Evolutionary conservation across 805 yeast species (phyloP), one percentile per base, ranked within the genome.

Genomic region (Sugiyamaella floridensis): DNA sequence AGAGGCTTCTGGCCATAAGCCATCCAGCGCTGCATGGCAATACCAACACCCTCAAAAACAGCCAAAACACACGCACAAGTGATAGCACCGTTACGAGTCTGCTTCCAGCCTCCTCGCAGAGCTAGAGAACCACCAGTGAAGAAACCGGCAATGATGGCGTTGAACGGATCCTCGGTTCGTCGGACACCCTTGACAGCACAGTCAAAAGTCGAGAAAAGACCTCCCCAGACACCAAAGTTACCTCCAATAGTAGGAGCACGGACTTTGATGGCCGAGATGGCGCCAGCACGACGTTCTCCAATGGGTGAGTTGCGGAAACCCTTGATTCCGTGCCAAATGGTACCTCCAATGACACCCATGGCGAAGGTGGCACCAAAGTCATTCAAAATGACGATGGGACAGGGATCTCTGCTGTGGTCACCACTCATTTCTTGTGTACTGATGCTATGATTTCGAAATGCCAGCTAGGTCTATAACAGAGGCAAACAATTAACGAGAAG

Each of bases 191-290:
- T 93, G 46, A 93, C 95, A 14, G 90, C 80, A 77, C 99, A 93
- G 72, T 93, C 99, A 67, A 83, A 93, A 12, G 95, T 85, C 34
- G 97, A 89, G 68, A 93, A 93, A 63, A 93, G 76, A 56, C 99
- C 99, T 77, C 99, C 99, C 99, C 99, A 93, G 41, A 88, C 96
- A 75, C 99, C 99, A 66, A 93, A 92, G 72, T 93, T 93, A 67
- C 99, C 99, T 60, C 99, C 99, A 51, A 92, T 89, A 48, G 92
- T 97, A 41, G 99, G 99, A 1, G 97, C 98, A 71, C 99, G 81
- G 49, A 97, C 88, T 68, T 89, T 89, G 62, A 93, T 85, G 41
- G 98, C 97, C 43, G 87, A 76, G 51, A 92, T 67, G 18, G 96
- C 87, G 52, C 99, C 98, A 55, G 80, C 71, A 64, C 95, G 78